Percentiles rank a stretch among this genome's conserved stretches.
Conservation (phyloP, 2,329 filamentous ascomycete species). For the Pseudonectria foliicola region DNA sequence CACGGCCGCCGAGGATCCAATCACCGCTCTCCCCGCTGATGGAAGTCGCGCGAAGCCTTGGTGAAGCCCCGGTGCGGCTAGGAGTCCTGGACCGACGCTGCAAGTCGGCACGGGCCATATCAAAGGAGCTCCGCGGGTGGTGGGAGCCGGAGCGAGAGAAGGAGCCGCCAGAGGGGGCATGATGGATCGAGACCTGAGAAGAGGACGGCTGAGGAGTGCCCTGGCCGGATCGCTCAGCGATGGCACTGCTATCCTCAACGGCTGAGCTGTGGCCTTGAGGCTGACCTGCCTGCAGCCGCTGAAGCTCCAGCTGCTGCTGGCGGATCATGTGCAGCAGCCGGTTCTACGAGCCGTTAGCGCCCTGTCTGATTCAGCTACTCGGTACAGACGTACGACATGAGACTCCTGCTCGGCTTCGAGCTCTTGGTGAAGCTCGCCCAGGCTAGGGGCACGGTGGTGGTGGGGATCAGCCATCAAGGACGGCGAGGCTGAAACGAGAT, state of each 20-base stretch:
- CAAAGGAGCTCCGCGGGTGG: slow-evolving; percentile 51
- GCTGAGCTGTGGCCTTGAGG: slow-evolving; percentile 28
- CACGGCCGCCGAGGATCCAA: slow-evolving; percentile 55
- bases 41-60: slow-evolving; percentile 50
- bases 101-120: slow-evolving; percentile 48
- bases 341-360: slow-evolving; percentile 43
- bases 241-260: slow-evolving; percentile 44
- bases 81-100: slow-evolving; percentile 52
- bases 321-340: slow-evolving; percentile 71
- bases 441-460: slow-evolving; percentile 60
- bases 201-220: slow-evolving; percentile 27
- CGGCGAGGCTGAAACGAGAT: slow-evolving; percentile 41
- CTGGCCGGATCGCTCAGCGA: slow-evolving; percentile 38
- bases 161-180: slow-evolving; percentile 31
- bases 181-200: slow-evolving; percentile 27
- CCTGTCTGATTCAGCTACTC: neutral
- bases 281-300: slow-evolving; percentile 47
- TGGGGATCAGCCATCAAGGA: slow-evolving; percentile 46
- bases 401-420: slow-evolving; percentile 73
- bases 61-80: slow-evolving; percentile 45
- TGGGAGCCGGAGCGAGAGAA: slow-evolving; percentile 43
- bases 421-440: slow-evolving; percentile 73
- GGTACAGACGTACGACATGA: slow-evolving; percentile 52
- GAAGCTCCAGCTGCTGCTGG: slow-evolving; percentile 64
- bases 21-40: slow-evolving; percentile 55